These are phyloP conservation scores for Cladobotryum mycophilum DNA, from an alignment of 2,329 filamentous ascomycete genomes.

Conservation along the genomic window DNA sequence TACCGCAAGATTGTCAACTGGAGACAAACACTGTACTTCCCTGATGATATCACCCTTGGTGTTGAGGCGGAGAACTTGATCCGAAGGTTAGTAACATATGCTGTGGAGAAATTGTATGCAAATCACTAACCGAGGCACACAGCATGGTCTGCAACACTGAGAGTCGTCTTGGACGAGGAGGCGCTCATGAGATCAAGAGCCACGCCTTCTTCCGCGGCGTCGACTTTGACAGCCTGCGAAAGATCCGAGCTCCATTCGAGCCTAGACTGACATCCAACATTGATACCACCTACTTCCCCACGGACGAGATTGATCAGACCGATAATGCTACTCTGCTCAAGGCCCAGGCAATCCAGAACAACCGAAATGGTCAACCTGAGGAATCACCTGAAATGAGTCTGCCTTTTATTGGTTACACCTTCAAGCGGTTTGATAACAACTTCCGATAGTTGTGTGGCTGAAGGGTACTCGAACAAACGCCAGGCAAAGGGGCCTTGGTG, in stretches of 20 bases:
- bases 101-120: not conserved
- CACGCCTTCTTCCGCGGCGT: slow-evolving; percentile 97
- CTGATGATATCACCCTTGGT: slow-evolving; percentile 85
- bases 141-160: slow-evolving; percentile 93
- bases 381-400: slow-evolving; percentile 91
- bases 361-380: slow-evolving; percentile 49
- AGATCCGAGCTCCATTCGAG: slow-evolving; percentile 93
- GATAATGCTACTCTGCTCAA: slow-evolving; percentile 84
- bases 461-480: slow-evolving; percentile 3
- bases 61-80: slow-evolving; percentile 88
- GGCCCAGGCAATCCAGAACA: slow-evolving; percentile 70
- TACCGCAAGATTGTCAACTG: slow-evolving; percentile 99
- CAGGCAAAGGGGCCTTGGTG: not conserved
- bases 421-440: slow-evolving; percentile 87
- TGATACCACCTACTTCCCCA: slow-evolving; percentile 97
- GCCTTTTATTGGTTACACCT: slow-evolving; percentile 63
- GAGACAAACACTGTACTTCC: slow-evolving; percentile 92
- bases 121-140: not conserved
- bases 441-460: slow-evolving; percentile 40
- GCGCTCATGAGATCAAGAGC: slow-evolving; percentile 85
- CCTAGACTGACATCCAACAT: slow-evolving; percentile 88
- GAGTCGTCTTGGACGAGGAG: slow-evolving; percentile 80
- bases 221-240: slow-evolving; percentile 85
- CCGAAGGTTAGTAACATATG: slow-evolving; percentile 58
- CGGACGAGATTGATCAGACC: slow-evolving; percentile 95